Evolutionary conservation across 1,284 basidiomycete species (phyloP), one percentile per base, ranked within the genome.

Genomic region (Psilocybe mexicana): DNA sequence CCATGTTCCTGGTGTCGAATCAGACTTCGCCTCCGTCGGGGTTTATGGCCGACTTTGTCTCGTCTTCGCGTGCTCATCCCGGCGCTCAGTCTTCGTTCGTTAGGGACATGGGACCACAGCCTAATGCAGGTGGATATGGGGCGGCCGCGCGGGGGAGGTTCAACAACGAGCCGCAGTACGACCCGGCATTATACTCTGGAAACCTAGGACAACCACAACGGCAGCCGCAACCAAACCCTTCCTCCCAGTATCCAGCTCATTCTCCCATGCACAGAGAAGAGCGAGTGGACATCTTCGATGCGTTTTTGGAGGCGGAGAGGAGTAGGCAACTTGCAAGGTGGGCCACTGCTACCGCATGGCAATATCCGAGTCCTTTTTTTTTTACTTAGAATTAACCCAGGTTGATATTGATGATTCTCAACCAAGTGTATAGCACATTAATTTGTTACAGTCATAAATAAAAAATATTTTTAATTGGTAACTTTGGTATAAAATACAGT

Each of bases 251-350:
- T 5, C 42, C 51, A 8, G 30, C 23, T 23, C 43, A 38, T 0
- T 33, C 48, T 7, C 24, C 38, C 28, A 44, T 44, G 18, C 45
- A 46, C 30, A 45, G 45, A 6, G 54, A 55, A 30, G 52, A 60
- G 18, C 30, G 61, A 0, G 56, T 55, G 0, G 66, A 63, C 28
- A 61, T 67, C 62, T 66, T 67, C 47, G 59, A 59, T 11, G 63
- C 58, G 25, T 66, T 67, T 28, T 55, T 67, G 24, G 66, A 67
- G 42, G 66, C 66, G 40, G 64, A 67, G 30, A 51, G 62, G 52
- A 64, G 63, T 57, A 55, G 66, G 7, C 64, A 61, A 28, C 52
- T n/a, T n/a, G n/a, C n/a, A n/a, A n/a, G n/a, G n/a, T n/a, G n/a
- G n/a, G n/a, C n/a, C n/a, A n/a, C n/a, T n/a, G n/a, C n/a, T n/a